Base-by-base conservation (phyloP, 768 basidiomycete species). In the Kwoniella sp. region DNA sequence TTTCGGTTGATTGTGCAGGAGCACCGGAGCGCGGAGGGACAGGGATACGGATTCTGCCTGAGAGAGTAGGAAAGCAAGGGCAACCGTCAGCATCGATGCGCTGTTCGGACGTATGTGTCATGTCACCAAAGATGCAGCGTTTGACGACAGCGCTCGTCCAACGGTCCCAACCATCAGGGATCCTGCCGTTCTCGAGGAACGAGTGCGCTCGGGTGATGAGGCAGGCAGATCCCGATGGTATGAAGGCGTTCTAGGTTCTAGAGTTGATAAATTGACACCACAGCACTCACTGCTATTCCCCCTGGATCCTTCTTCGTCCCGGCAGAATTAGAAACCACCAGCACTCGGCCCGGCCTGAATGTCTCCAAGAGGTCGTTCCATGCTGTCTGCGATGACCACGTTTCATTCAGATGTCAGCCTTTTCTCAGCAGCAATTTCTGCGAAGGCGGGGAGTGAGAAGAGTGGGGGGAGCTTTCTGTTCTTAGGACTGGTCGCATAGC, bases 301-400 rank as follows among this genome's bases (percentile, higher is more conserved):
- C 88, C 90, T 0, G 88, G 91, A 61, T 87, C 84, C 62, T 83
- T 85, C 53, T 66, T 59, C 26, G 91, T 90, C 1, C 95, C 94
- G 0, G 92, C 92, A 22, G 94, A 93, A 77, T 99, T 99, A 79
- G 91, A 92, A 34, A 98, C 94, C 52, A 98, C 87, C 66, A 99
- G 82, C 4, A 99, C 86, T 65, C 92, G 89, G 0, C 85, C 85
- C 26, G 87, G 84, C 0, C 90, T 91, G 72, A 98, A 97, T 0
- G 86, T 84, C 48, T 84, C 79, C 50, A 87, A 82, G 57, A 92
- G 90, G 70, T 87, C 85, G 29, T 82, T 77, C 93, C 93, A 97
- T 7, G 90, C 65, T 47, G 31, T 56, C 65, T 66, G 8, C 28
- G 12, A 37, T 56, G 31, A 17, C 23, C 13, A 11, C 29, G 22